Conservation (phyloP, 2,329 filamentous ascomycete genomes). For the Neonectria magnoliae region DNA sequence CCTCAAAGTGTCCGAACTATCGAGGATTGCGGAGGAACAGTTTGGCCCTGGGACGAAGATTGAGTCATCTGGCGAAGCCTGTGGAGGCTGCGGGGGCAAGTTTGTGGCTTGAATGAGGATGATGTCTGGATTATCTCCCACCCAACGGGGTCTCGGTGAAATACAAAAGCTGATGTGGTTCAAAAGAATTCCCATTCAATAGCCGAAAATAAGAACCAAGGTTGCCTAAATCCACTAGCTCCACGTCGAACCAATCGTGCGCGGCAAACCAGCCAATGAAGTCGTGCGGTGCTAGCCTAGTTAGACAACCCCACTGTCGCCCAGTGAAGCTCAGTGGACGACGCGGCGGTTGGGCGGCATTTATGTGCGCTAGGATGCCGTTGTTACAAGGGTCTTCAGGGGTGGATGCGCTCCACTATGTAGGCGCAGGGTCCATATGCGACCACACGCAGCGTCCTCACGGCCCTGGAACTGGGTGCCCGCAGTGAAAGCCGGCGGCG, state of each 20-base stretch:
- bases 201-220: background rate
- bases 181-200: background rate
- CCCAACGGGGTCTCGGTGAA: no score
- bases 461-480: no score
- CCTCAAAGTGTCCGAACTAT: constrained; percentile 56
- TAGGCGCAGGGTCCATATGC: no score
- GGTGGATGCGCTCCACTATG: background rate
- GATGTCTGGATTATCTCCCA: background rate
- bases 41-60: constrained; percentile 43
- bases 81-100: constrained; percentile 55
- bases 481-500: no score
- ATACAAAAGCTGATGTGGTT: background rate
- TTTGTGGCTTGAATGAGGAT: constrained; percentile 48
- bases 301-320: background rate
- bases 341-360: background rate
- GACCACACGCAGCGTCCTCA: background rate
- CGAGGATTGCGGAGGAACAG: constrained; percentile 45
- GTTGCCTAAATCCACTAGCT: background rate
- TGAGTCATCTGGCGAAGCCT: constrained; percentile 48
- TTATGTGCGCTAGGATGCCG: background rate
- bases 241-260: background rate
- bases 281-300: background rate
- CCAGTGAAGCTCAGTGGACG: background rate
- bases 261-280: constrained; percentile 22
- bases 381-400: background rate